A percentile compares a stretch with the other conserved stretches of the same genome.
phyloP scores from a whole-genome alignment of 345 rosid species.

The Lepidium sativum region DNA sequence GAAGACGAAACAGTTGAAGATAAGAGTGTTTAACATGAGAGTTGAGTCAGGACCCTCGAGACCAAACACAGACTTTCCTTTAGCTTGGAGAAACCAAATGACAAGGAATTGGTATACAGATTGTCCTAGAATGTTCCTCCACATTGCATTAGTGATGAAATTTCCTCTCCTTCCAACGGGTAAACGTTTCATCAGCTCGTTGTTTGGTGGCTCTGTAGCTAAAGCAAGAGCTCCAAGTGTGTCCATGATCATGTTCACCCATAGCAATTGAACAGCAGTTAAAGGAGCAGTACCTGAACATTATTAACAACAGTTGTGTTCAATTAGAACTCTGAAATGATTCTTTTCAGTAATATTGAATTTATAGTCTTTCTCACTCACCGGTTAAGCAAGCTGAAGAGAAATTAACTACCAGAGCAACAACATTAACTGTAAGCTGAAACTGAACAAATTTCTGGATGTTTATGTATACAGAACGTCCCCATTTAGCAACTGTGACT shows the following conservation, averaged over 20 bases:
- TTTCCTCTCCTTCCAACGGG: slow-evolving; percentile 67
- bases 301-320: background rate
- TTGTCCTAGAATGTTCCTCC: slow-evolving; percentile 94
- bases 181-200: slow-evolving; percentile 52
- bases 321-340: background rate
- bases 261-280: slow-evolving; percentile 68
- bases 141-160: slow-evolving; percentile 83
- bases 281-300: slow-evolving; percentile 56
- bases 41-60: slow-evolving; percentile 47
- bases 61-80: slow-evolving; percentile 46
- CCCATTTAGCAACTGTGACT: slow-evolving; percentile 94
- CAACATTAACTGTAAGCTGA: slow-evolving; percentile 86
- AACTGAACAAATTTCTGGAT: slow-evolving; percentile 96
- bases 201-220: slow-evolving; percentile 75
- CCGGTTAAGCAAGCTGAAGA: slow-evolving; percentile 93
- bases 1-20: slow-evolving; percentile 82
- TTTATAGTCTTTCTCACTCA: slow-evolving; percentile 1
- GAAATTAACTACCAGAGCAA: slow-evolving; percentile 78
- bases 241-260: slow-evolving; percentile 93
- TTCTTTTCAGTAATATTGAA: background rate
- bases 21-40: slow-evolving; percentile 57
- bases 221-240: slow-evolving; percentile 85
- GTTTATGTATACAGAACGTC: slow-evolving; percentile 86
- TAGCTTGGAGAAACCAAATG: slow-evolving; percentile 54
- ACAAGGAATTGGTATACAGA: slow-evolving; percentile 61